A percentile compares a stretch with the other conserved stretches of the same genome.
Conservation (phyloP, 192 early-diverging fungal genomes). For the Mortierella antarctica region DNA sequence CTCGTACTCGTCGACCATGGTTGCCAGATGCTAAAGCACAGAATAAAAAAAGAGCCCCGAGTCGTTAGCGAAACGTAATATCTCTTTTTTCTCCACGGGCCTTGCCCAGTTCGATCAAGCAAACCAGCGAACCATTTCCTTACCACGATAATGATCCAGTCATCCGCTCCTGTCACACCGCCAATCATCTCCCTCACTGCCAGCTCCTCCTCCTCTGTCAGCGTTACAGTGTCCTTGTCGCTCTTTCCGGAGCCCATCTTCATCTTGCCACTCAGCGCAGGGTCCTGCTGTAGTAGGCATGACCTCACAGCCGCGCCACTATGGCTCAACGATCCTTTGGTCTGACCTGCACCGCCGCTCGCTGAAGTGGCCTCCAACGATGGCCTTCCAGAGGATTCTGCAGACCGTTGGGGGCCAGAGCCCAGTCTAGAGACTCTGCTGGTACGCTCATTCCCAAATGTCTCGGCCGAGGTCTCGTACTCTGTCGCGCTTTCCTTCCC, state of each 20-base stretch:
- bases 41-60: neutral
- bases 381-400: constrained; percentile 6
- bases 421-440: neutral
- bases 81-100: neutral
- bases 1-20: constrained; percentile 46
- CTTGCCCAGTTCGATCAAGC: neutral
- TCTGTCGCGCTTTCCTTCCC: constrained; percentile 41
- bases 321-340: neutral
- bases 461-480: constrained; percentile 44
- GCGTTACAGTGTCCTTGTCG: constrained; percentile 12
- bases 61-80: neutral
- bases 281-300: neutral
- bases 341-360: neutral
- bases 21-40: constrained; percentile 35
- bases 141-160: constrained; percentile 51
- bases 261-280: neutral
- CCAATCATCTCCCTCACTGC: constrained; percentile 39
- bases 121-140: neutral
- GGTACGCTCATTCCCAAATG: constrained; percentile 21
- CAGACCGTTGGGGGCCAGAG: neutral
- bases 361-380: constrained; percentile 8
- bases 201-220: constrained; percentile 44
- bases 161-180: constrained; percentile 31
- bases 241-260: neutral
- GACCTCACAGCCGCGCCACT: neutral